Evolutionary conservation across 2,329 filamentous ascomycete species (phyloP).

Genomic region (Scedosporium aurantiacum): DNA sequence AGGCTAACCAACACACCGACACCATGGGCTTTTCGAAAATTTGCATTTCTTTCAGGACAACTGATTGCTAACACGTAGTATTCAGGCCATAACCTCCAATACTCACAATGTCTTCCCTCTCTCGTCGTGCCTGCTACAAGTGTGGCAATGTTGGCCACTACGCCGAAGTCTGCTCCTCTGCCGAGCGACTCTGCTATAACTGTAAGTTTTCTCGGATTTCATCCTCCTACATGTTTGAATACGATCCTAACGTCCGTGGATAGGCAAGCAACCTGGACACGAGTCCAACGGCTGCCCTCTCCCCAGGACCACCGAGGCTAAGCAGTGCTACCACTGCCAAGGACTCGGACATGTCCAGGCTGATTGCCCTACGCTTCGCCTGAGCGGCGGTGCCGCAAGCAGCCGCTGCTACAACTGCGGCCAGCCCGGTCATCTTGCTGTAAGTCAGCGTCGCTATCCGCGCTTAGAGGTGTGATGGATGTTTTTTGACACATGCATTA

Average conservation of each 20-base stretch:
- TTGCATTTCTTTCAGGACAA: not conserved
- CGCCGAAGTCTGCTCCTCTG: constrained; percentile 88
- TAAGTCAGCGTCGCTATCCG: constrained; percentile 31
- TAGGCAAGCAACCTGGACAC: constrained; percentile 82
- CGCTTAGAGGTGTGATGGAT: constrained; percentile 10
- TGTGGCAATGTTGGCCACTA: constrained; percentile 75
- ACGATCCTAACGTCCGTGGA: constrained; percentile 13
- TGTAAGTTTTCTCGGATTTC: constrained; percentile 48
- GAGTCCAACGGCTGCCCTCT: constrained; percentile 97
- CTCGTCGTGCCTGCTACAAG: constrained; percentile 75
- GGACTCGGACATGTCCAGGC: constrained; percentile 96
- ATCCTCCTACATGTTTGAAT: not conserved
- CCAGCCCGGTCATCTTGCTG: constrained; percentile 82
- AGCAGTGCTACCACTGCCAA: constrained; percentile 99
- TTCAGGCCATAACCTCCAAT: constrained; percentile 4
- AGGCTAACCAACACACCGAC: not conserved
- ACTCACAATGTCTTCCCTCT: constrained; percentile 62
- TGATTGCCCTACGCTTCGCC: constrained; percentile 90
- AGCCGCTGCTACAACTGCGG: constrained; percentile 97
- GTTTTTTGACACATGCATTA: constrained; percentile 19
- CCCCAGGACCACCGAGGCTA: constrained; percentile 92
- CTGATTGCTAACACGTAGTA: not conserved
- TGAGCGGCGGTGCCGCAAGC: constrained; percentile 71
- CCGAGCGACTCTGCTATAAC: constrained; percentile 99
- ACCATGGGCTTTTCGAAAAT: not conserved